These are phyloP conservation scores for Colletotrichum shisoi DNA, from an alignment of 2,329 filamentous ascomycete species.

Conservation along the genomic window DNA sequence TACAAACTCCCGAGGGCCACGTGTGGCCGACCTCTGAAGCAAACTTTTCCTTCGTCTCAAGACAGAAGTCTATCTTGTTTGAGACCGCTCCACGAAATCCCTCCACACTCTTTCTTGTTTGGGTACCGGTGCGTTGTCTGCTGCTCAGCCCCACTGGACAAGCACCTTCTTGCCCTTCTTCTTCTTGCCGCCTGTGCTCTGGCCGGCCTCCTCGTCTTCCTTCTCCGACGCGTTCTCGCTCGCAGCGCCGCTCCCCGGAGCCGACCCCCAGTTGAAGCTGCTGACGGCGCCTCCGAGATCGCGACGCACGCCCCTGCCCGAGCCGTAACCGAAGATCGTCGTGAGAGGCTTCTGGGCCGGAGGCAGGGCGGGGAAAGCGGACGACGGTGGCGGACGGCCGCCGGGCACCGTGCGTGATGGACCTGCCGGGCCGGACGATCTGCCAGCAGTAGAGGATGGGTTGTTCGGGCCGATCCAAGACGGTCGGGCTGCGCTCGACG, in stretches of 20 bases:
- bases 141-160: constrained; percentile 64
- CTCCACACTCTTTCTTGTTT: not conserved
- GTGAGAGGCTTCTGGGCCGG: constrained; percentile 74
- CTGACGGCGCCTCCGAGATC: constrained; percentile 60
- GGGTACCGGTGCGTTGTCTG: too few species aligned
- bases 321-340: constrained; percentile 69
- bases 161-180: constrained; percentile 69
- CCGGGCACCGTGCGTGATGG: constrained; percentile 3
- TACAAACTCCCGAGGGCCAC: not conserved
- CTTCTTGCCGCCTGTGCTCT: constrained; percentile 52
- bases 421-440: constrained; percentile 17
- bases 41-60: not conserved
- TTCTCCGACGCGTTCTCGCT: constrained; percentile 42
- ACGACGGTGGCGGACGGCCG: constrained; percentile 48
- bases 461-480: constrained; percentile 46
- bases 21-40: not conserved
- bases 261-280: constrained; percentile 62
- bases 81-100: too few species aligned
- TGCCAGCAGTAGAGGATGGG: constrained; percentile 30
- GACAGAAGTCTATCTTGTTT: not conserved
- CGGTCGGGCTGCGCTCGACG: constrained; percentile 44
- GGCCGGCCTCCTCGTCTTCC: constrained; percentile 44
- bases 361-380: constrained; percentile 85
- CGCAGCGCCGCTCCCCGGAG: constrained; percentile 42
- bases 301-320: constrained; percentile 60